phyloP scores from a whole-genome alignment of 331 rosid species.

The Quercus lobata region DNA sequence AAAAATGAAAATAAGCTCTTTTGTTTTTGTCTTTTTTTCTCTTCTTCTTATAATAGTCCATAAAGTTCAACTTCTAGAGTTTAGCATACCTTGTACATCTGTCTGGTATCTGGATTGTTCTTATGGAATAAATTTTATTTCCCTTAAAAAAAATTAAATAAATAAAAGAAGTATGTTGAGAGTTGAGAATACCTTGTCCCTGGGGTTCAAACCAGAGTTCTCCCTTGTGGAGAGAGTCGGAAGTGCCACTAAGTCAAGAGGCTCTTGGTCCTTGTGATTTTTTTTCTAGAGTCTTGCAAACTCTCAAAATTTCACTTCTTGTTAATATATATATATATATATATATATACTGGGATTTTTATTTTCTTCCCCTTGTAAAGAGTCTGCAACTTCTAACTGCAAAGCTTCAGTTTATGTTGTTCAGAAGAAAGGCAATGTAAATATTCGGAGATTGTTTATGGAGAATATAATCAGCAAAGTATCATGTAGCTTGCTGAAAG shows the following conservation, averaged over 20 bases:
- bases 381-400: constrained; percentile 29
- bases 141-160: no score
- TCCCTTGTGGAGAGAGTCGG: no score
- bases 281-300: background rate
- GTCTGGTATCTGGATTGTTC: background rate
- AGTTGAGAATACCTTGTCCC: no score
- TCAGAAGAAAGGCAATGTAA: constrained; percentile 43
- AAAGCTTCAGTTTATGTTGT: constrained; percentile 49
- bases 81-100: background rate
- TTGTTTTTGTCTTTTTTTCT: no score
- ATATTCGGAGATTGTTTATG: constrained; percentile 21
- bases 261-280: background rate
- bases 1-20: no score
- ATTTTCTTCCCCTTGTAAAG: background rate
- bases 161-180: no score
- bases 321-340: background rate
- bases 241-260: no score
- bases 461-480: constrained; percentile 28
- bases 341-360: background rate
- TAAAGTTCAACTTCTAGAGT: background rate
- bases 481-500: constrained; percentile 36
- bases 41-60: background rate
- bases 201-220: no score
- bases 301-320: background rate
- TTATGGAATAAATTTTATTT: background rate